Evolutionary conservation across 805 yeast genomes (phyloP).

Genomic region (Schwanniomyces occidentalis): DNA sequence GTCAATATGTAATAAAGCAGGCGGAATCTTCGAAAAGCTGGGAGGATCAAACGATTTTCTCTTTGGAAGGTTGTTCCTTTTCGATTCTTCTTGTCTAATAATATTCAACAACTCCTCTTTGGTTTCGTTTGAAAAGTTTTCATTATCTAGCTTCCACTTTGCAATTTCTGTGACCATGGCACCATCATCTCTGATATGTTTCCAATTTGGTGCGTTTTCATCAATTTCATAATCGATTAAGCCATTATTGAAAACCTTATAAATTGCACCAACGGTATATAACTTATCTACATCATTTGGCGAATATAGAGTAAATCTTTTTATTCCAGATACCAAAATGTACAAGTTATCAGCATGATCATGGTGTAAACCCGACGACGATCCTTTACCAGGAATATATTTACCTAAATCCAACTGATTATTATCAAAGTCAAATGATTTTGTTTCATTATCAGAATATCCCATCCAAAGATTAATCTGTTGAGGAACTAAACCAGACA

Average conservation of each 20-base stretch:
- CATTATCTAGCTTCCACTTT: conserved; percentile 38
- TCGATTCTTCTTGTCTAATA: conserved; percentile 15
- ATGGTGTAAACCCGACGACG: conserved; percentile 76
- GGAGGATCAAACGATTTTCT: conserved; percentile 47
- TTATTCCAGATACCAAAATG: conserved; percentile 57
- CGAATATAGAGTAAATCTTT: conserved; percentile 65
- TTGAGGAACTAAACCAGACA: conserved; percentile 54
- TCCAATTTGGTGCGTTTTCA: conserved; percentile 63
- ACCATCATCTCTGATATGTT: conserved; percentile 60
- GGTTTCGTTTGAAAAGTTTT: conserved; percentile 16
- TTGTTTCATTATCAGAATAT: conserved; percentile 18
- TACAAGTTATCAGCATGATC: conserved; percentile 80
- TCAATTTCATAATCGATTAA: conserved; percentile 61
- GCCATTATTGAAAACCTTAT: conserved; percentile 56
- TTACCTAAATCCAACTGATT: conserved; percentile 45
- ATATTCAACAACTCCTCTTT: conserved; percentile 18
- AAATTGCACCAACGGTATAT: conserved; percentile 65
- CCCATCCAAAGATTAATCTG: conserved; percentile 81
- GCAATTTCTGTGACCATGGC: conserved; percentile 53
- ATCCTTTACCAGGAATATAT: conserved; percentile 55
- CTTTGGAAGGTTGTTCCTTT: neutral
- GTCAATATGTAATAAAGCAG: conserved; percentile 59
- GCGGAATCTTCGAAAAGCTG: conserved; percentile 65
- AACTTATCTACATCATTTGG: conserved; percentile 62
- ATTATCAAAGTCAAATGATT: conserved; percentile 14